These are phyloP conservation scores for Gossypium thurberi DNA, from an alignment of 345 rosid species.

Conservation along the genomic window DNA sequence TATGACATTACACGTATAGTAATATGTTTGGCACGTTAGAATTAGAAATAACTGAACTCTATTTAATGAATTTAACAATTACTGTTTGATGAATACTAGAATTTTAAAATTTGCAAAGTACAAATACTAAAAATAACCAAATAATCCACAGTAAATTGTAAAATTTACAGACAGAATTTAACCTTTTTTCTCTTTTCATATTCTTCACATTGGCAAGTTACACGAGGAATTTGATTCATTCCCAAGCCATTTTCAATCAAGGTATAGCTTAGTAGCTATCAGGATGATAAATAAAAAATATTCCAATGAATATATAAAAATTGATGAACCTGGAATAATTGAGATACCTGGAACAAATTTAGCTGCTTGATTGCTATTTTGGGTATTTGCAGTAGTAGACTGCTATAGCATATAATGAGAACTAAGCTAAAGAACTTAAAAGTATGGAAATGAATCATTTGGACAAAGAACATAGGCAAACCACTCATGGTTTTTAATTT, in stretches of 20 bases:
- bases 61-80: too few species aligned
- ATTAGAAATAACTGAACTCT: too few species aligned
- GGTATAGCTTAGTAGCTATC: background rate
- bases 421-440: background rate
- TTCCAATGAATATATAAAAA: background rate
- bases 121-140: too few species aligned
- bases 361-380: background rate
- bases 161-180: too few species aligned
- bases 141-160: too few species aligned
- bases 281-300: background rate
- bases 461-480: background rate
- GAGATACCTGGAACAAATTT: background rate
- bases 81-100: accelerated
- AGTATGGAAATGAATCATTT: background rate
- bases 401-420: background rate
- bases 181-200: background rate
- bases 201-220: slow-evolving; percentile 9
- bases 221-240: slow-evolving; percentile 8
- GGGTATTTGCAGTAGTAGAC: background rate
- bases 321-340: background rate
- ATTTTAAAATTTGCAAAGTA: too few species aligned
- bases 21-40: too few species aligned
- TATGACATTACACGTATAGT: too few species aligned
- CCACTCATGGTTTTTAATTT: background rate
- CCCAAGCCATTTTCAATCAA: background rate